These are phyloP conservation scores for Entomortierella parvispora DNA, from an alignment of 192 early-diverging fungal genomes.

Conservation along the genomic window DNA sequence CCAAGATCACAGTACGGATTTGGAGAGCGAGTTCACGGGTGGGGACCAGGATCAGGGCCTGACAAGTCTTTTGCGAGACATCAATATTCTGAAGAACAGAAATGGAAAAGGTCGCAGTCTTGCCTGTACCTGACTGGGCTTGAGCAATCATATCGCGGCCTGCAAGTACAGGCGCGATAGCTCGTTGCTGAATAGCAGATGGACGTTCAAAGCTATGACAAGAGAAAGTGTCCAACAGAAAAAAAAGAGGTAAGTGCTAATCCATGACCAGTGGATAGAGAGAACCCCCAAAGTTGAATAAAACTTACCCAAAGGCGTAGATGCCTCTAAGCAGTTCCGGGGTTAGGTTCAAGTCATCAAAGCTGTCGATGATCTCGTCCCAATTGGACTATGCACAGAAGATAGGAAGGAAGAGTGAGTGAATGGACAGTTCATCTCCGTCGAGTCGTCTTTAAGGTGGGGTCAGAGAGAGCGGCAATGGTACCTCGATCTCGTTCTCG, in stretches of 20 bases:
- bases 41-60: conserved; percentile 94
- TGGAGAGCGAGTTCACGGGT: conserved; percentile 96
- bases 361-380: conserved; percentile 90
- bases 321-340: conserved; percentile 91
- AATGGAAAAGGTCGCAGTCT: conserved; percentile 99
- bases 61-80: conserved; percentile 75
- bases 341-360: conserved; percentile 90
- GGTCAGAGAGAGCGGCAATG: too few relatives aligned
- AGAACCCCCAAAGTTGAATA: neutral
- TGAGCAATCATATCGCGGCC: conserved; percentile 98
- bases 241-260: conserved; percentile 1
- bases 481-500: too few relatives aligned
- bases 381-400: conserved; percentile 77
- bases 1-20: conserved; percentile 91
- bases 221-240: neutral
- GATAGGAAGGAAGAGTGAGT: too few relatives aligned
- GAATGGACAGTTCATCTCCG: too few relatives aligned
- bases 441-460: too few relatives aligned
- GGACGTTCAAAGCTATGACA: conserved; percentile 87
- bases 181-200: conserved; percentile 93
- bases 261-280: too few relatives aligned
- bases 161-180: conserved; percentile 92
- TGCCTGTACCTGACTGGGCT: conserved; percentile 99
- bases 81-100: conserved; percentile 94
- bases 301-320: conserved; percentile 88